Percentiles rank a stretch among this genome's conserved stretches.
Evolutionary conservation across 1,284 basidiomycete genomes (phyloP).

Genomic region (Boletus smithii): DNA sequence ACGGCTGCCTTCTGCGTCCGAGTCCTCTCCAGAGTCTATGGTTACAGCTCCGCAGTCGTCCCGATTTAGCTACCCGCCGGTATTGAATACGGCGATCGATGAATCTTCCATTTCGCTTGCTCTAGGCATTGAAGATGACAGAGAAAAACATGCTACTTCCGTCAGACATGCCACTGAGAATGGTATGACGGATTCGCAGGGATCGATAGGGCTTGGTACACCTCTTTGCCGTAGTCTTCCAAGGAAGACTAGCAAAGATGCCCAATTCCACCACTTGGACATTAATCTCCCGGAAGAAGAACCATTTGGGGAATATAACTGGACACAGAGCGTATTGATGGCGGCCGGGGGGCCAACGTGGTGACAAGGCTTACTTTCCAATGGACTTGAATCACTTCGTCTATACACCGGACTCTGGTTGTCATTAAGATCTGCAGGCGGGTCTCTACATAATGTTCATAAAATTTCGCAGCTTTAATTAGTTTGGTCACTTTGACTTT

Average conservation of each 20-base stretch:
- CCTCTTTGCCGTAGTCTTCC: constrained; percentile 5
- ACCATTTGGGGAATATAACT: constrained; percentile 26
- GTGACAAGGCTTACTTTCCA: constrained; percentile 16
- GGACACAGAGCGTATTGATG: constrained; percentile 35
- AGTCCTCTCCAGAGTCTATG: constrained; percentile 34
- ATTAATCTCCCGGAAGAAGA: constrained; percentile 27
- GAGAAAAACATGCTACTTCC: constrained; percentile 10
- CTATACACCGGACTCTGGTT: constrained; percentile 20
- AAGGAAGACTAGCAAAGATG: constrained; percentile 6
- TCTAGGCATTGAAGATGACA: constrained; percentile 30
- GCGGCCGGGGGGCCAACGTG: constrained; percentile 32
- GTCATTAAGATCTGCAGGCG: constrained; percentile 31
- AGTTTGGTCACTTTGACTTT: constrained; percentile 16
- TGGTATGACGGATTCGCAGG: constrained; percentile 6
- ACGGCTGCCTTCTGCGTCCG: constrained; percentile 25
- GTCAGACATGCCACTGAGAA: constrained; percentile 9
- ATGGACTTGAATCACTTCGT: constrained; percentile 13
- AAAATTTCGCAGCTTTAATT: constrained; percentile 19
- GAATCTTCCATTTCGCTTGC: constrained; percentile 37
- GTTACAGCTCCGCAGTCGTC: constrained; percentile 36
- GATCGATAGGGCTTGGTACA: constrained; percentile 2
- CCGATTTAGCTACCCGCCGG: constrained; percentile 35
- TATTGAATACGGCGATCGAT: constrained; percentile 35
- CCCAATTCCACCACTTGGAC: constrained; percentile 25
- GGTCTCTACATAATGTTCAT: constrained; percentile 25